phyloP scores from a whole-genome alignment of 2,329 filamentous ascomycete species.

The Paracamarosporium sp. region DNA sequence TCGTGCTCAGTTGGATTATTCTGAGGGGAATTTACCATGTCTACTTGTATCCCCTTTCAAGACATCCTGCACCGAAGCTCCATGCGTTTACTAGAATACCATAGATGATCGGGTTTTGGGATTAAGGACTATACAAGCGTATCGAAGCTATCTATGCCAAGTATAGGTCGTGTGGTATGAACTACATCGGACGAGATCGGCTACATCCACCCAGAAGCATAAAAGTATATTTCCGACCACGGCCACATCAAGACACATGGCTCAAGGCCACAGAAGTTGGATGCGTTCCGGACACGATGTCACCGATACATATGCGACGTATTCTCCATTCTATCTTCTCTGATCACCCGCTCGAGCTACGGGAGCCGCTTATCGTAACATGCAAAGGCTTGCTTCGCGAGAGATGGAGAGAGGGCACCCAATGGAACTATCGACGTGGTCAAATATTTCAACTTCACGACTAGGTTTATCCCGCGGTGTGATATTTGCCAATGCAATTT shows the following conservation, averaged over 20 bases:
- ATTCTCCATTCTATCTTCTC: slow-evolving; percentile 52
- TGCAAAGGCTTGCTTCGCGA: slow-evolving; percentile 52
- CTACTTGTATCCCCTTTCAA: slow-evolving; percentile 52
- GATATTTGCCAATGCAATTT: slow-evolving; percentile 48
- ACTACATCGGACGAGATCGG: slow-evolving; percentile 50
- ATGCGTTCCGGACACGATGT: slow-evolving; percentile 22
- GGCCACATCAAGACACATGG: slow-evolving; percentile 28
- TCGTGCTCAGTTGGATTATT: no score
- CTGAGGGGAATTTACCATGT: slow-evolving; percentile 42
- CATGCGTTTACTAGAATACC: slow-evolving; percentile 45
- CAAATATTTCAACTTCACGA: slow-evolving; percentile 39
- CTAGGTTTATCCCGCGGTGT: slow-evolving; percentile 36
- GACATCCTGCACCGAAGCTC: slow-evolving; percentile 52
- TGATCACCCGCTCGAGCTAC: slow-evolving; percentile 48
- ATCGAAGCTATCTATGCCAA: slow-evolving; percentile 42
- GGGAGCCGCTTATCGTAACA: slow-evolving; percentile 48
- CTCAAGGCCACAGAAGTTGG: slow-evolving; percentile 18
- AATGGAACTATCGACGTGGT: slow-evolving; percentile 44
- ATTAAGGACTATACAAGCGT: slow-evolving; percentile 27
- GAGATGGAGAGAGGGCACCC: slow-evolving; percentile 41
- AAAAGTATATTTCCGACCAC: slow-evolving; percentile 45
- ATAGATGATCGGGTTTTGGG: slow-evolving; percentile 28
- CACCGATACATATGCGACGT: slow-evolving; percentile 45
- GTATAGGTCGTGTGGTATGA: slow-evolving; percentile 52
- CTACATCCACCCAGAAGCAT: slow-evolving; percentile 45